A percentile compares a stretch with the other conserved stretches of the same genome.
Evolutionary conservation across 179 eudicot species (phyloP).

Genomic region (Pouteria campechiana): DNA sequence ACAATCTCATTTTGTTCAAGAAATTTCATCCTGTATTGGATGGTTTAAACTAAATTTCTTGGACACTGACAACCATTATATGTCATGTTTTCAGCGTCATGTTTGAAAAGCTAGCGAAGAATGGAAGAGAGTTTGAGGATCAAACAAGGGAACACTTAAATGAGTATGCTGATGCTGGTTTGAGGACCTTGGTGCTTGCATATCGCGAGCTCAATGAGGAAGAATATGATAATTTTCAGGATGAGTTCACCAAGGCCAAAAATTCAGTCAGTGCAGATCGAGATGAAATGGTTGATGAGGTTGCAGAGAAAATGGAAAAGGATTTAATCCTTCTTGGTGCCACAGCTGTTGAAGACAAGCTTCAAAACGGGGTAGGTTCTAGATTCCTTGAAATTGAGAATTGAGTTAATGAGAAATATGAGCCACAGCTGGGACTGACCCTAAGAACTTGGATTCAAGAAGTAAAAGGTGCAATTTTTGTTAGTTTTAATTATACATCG

Average conservation of each 20-base stretch:
- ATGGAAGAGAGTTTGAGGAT: slow-evolving; percentile 62
- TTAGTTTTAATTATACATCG: no score
- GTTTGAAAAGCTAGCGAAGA: slow-evolving; percentile 70
- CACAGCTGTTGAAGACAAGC: slow-evolving; percentile 97
- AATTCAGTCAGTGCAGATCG: slow-evolving; percentile 72
- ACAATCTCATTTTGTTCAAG: neutral
- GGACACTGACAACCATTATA: neutral
- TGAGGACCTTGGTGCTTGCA: slow-evolving; percentile 81
- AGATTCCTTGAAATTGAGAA: neutral
- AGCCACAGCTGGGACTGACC: no score
- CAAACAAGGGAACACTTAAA: slow-evolving; percentile 61
- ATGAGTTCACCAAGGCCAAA: slow-evolving; percentile 51
- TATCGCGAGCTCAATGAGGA: slow-evolving; percentile 63
- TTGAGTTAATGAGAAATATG: no score
- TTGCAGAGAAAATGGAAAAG: slow-evolving; percentile 53
- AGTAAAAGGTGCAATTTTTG: no score
- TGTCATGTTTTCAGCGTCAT: slow-evolving; percentile 51
- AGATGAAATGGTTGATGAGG: slow-evolving; percentile 57
- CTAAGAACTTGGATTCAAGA: no score
- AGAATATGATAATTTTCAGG: slow-evolving; percentile 46
- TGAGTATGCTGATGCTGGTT: slow-evolving; percentile 93
- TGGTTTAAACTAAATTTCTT: slow-evolving; percentile 3
- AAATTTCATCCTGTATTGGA: neutral
- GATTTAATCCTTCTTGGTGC: slow-evolving; percentile 92
- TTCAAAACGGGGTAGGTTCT: slow-evolving; percentile 78